phyloP scores from a whole-genome alignment of 805 yeast species.

The Cyberlindnera xylosilytica region DNA sequence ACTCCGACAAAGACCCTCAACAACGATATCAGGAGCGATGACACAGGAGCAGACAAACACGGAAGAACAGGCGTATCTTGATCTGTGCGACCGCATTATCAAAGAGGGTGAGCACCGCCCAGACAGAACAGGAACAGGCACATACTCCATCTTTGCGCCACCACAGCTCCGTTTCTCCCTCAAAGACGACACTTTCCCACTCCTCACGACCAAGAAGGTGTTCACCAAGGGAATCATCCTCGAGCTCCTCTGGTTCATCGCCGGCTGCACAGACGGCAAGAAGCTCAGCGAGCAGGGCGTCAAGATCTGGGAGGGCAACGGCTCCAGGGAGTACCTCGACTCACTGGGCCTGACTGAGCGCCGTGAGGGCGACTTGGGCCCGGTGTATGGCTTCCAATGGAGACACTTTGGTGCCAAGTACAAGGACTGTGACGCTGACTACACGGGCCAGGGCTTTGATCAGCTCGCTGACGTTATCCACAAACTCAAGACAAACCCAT shows the following conservation, averaged over 20 bases:
- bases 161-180: constrained; percentile 88
- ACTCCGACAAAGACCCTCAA: background rate
- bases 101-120: constrained; percentile 86
- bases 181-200: constrained; percentile 71
- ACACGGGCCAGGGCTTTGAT: constrained; percentile 84
- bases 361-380: constrained; percentile 93
- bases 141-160: constrained; percentile 87
- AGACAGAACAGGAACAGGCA: constrained; percentile 98
- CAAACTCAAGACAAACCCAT: constrained; percentile 82
- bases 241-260: constrained; percentile 90
- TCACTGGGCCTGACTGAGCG: constrained; percentile 74
- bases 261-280: constrained; percentile 87
- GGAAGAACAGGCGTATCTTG: constrained; percentile 85
- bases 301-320: constrained; percentile 99
- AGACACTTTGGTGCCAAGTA: constrained; percentile 97
- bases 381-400: constrained; percentile 99
- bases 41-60: constrained; percentile 15
- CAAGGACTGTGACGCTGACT: constrained; percentile 80
- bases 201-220: constrained; percentile 89
- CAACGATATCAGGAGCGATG: background rate
- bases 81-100: constrained; percentile 73
- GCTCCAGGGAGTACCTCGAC: constrained; percentile 88
- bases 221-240: constrained; percentile 85
- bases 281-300: constrained; percentile 77
- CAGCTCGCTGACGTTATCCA: constrained; percentile 79